phyloP scores from a whole-genome alignment of 1,139 yeast genomes.

The Dujonia santamariae region DNA sequence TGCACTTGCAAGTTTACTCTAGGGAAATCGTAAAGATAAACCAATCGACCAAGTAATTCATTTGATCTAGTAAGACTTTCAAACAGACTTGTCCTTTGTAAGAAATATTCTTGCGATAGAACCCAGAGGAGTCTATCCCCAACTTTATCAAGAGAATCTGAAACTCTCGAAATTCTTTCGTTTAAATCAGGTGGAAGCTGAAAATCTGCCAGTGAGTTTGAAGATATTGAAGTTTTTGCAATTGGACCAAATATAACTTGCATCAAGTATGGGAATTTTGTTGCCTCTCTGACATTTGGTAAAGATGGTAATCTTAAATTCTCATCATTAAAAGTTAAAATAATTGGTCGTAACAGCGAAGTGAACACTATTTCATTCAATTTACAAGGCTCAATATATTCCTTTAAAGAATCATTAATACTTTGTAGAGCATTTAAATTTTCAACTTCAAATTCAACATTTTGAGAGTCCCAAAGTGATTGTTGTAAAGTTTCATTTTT shows the following conservation, averaged over 20 bases:
- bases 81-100: slow-evolving; percentile 10
- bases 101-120: slow-evolving; percentile 11
- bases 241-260: slow-evolving; percentile 6
- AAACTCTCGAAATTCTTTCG: slow-evolving; percentile 5
- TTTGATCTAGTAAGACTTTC: slow-evolving; percentile 13
- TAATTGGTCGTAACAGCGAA: slow-evolving; percentile 2
- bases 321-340: slow-evolving; percentile 3
- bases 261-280: slow-evolving; percentile 2
- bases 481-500: slow-evolving; percentile 1
- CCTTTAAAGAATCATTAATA: slow-evolving; percentile 1
- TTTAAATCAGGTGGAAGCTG: neutral
- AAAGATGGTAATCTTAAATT: slow-evolving; percentile 9
- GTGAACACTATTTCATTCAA: slow-evolving; percentile 5
- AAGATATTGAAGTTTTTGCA: neutral
- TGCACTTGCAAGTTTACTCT: neutral
- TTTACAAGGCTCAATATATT: neutral
- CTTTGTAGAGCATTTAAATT: slow-evolving; percentile 1
- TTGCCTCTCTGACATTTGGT: slow-evolving; percentile 7
- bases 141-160: slow-evolving; percentile 12
- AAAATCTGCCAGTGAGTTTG: no score
- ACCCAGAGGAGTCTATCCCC: slow-evolving; percentile 15
- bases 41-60: slow-evolving; percentile 11
- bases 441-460: slow-evolving; percentile 3
- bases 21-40: slow-evolving; percentile 12
- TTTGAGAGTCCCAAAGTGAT: slow-evolving; percentile 2